Percentiles rank a stretch among this genome's conserved stretches.
Conservation (phyloP, 1,284 basidiomycete genomes). For the Papiliotrema fonsecae region DNA sequence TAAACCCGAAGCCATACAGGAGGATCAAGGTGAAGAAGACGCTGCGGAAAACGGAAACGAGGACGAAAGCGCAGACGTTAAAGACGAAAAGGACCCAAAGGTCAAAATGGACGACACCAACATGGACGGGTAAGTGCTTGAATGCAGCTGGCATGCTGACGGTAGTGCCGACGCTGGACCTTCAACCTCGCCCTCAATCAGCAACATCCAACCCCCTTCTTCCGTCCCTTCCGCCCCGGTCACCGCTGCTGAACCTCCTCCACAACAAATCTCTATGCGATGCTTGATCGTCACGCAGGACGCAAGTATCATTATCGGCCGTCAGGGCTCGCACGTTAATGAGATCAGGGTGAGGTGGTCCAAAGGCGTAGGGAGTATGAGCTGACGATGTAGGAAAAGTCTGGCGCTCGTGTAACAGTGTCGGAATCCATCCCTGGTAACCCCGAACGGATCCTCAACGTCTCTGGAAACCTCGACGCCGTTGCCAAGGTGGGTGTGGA, state of each 20-base stretch:
- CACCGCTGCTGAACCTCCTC: slow-evolving; percentile 34
- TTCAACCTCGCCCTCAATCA: slow-evolving; percentile 22
- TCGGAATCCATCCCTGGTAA: slow-evolving; percentile 96
- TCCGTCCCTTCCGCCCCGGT: slow-evolving; percentile 34
- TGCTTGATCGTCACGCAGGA: slow-evolving; percentile 98
- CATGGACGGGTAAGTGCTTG: slow-evolving; percentile 33
- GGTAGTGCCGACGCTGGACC: slow-evolving; percentile 26
- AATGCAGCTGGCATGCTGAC: neutral
- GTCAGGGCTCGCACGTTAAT: slow-evolving; percentile 92
- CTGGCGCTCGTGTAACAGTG: slow-evolving; percentile 88
- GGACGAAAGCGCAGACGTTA: neutral
- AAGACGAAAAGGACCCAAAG: neutral
- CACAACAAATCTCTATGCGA: slow-evolving; percentile 73
- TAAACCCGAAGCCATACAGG: neutral
- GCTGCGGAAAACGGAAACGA: slow-evolving; percentile 6
- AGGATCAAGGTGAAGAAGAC: slow-evolving; percentile 6
- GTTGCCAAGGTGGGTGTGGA: slow-evolving; percentile 77
- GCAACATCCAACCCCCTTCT: slow-evolving; percentile 20
- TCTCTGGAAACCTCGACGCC: slow-evolving; percentile 94
- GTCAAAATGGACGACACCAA: slow-evolving; percentile 40
- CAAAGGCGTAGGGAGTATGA: neutral
- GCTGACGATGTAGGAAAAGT: slow-evolving; percentile 63
- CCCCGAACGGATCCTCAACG: slow-evolving; percentile 95
- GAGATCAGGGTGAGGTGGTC: slow-evolving; percentile 66
- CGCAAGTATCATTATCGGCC: slow-evolving; percentile 98